Conservation (phyloP, 1,284 basidiomycete species). For the Rhodotorula sp. region DNA sequence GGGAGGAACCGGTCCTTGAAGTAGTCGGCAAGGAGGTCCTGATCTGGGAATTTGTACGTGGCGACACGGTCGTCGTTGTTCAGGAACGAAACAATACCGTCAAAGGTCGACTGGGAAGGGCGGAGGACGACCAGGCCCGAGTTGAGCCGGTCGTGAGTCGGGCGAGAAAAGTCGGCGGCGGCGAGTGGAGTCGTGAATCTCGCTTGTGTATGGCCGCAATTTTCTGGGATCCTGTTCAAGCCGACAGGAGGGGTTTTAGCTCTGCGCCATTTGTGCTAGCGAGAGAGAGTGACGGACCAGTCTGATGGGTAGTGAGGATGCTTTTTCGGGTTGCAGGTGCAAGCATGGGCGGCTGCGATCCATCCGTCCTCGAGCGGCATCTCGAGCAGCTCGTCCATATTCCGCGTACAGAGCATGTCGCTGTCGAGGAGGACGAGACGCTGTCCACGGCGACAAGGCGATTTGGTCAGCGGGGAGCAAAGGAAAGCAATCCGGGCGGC, state of each 20-base stretch:
- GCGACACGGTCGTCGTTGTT: slow-evolving; percentile 65
- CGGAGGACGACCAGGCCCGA: slow-evolving; percentile 81
- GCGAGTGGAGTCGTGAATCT: slow-evolving; percentile 52
- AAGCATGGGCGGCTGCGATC: slow-evolving; percentile 83
- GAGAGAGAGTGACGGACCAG: slow-evolving; percentile 62
- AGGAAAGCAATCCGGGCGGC: neutral
- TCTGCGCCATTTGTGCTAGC: neutral
- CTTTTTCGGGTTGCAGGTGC: slow-evolving; percentile 87
- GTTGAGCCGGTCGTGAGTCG: slow-evolving; percentile 74
- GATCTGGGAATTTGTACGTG: slow-evolving; percentile 81
- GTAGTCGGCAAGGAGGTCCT: slow-evolving; percentile 79
- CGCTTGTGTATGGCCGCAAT: slow-evolving; percentile 69
- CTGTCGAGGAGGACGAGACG: slow-evolving; percentile 80
- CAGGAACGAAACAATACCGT: slow-evolving; percentile 61
- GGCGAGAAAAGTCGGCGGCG: slow-evolving; percentile 58
- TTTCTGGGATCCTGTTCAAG: slow-evolving; percentile 71
- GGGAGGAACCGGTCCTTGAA: slow-evolving; percentile 63
- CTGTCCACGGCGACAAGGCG: slow-evolving; percentile 50
- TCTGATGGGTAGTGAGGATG: slow-evolving; percentile 79
- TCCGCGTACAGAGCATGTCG: slow-evolving; percentile 82
- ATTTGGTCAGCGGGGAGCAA: neutral
- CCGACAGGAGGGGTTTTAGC: no score
- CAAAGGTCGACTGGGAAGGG: slow-evolving; percentile 61
- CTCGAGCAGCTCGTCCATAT: slow-evolving; percentile 89
- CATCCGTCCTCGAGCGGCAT: slow-evolving; percentile 57